Conservation (phyloP, 805 yeast species). For the Candida broadrunensis region DNA sequence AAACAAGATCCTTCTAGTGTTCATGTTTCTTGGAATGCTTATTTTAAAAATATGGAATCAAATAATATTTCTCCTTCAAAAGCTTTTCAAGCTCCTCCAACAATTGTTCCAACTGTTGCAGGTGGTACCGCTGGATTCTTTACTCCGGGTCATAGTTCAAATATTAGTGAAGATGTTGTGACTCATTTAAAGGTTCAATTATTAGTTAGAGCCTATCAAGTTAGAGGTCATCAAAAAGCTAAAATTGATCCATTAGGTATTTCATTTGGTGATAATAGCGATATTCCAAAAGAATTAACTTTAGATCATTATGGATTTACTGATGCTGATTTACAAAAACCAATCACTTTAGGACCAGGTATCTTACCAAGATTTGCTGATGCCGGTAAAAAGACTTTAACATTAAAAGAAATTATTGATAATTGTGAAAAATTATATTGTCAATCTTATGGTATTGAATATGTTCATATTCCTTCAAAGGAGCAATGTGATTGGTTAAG, state of each 20-base stretch:
- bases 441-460: constrained; percentile 87
- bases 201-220: constrained; percentile 97
- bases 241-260: constrained; percentile 93
- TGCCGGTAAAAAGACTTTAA: constrained; percentile 59
- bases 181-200: constrained; percentile 93
- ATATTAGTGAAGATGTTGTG: constrained; percentile 60
- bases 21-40: constrained; percentile 95
- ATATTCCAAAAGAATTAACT: constrained; percentile 79
- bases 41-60: constrained; percentile 85
- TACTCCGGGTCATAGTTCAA: constrained; percentile 49
- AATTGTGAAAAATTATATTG: constrained; percentile 85
- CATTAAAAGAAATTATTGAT: constrained; percentile 73
- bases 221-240: constrained; percentile 96
- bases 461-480: constrained; percentile 94
- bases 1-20: constrained; percentile 84
- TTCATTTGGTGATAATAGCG: constrained; percentile 68
- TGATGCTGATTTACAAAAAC: constrained; percentile 77
- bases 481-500: constrained; percentile 98
- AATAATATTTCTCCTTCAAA: constrained; percentile 64
- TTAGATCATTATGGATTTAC: constrained; percentile 90
- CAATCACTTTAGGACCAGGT: constrained; percentile 94
- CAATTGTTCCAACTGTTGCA: constrained; percentile 75
- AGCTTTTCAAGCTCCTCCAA: constrained; percentile 92
- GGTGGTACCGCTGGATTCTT: constrained; percentile 69
- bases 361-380: constrained; percentile 87